Evolutionary conservation across 768 basidiomycete species (phyloP), one percentile per base, ranked within the genome.

Genomic region (Lentinus brumalis): DNA sequence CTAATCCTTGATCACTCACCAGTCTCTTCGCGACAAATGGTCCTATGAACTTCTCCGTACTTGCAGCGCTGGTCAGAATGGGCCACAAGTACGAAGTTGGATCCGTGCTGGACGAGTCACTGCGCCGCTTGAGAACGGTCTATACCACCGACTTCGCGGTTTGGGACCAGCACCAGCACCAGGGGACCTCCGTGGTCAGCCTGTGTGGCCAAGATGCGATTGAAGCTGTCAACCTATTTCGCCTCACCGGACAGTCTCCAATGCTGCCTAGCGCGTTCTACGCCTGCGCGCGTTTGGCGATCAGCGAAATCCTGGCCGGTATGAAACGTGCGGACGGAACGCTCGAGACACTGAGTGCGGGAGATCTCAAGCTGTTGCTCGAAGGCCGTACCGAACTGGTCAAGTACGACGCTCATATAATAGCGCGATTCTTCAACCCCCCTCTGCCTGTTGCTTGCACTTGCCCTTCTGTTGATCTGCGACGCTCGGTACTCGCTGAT

Each of bases 21-120:
- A n/a, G n/a, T n/a, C n/a, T n/a, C n/a, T n/a, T n/a, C n/a, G n/a
- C n/a, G n/a, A n/a, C n/a, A n/a, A n/a, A n/a, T n/a, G 11, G 21
- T 18, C 26, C 52, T 18, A 40, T 42, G 16, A 3, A n/a, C 2
- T 64, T 64, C 42, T 46, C 55, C 7, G 30, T 31, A 3, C 40
- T 60, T 14, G 63, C 58, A 5, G 39, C 58, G 2, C 26, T 60
- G 15, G 41, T 53, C 21, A 53, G 58, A 4, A 50, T 64, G 10
- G 55, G 57, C 35, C 58, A 64, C 59, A 64, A 60, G 45, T 64
- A 64, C 51, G n/a, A 50, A 6, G 35, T 64, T 10, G 32, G 46
- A 14, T 16, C 18, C 14, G 7, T 45, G 29, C 29, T 45, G 3
- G 54, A 30, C 5, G 54, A 10, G 8, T 42, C 21, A 1, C 3